Percentiles rank a stretch among this genome's conserved stretches.
Evolutionary conservation across 202 grass and related monocot genomes (phyloP).

Genomic region (Eragrostis tef): DNA sequence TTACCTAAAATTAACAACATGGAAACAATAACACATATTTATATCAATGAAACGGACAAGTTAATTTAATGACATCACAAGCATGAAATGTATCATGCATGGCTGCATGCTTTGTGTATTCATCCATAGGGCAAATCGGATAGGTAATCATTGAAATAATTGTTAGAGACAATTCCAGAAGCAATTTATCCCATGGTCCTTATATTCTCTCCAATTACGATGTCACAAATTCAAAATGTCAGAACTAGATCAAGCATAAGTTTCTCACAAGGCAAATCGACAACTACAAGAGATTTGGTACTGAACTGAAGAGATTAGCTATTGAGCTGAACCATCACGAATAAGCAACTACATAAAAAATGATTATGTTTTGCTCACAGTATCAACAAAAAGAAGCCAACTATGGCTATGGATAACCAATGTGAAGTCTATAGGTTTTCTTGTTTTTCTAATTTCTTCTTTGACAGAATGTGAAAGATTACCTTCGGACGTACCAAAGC

Average conservation of each 20-base stretch:
- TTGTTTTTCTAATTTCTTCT: not conserved
- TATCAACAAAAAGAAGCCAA: not conserved
- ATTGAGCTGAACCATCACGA: slow-evolving; percentile 13
- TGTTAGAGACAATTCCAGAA: too few relatives aligned
- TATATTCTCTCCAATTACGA: slow-evolving; percentile 15
- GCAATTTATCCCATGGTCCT: not conserved
- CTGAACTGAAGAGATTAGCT: too few relatives aligned
- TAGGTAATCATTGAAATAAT: too few relatives aligned
- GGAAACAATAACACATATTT: slow-evolving; percentile 32
- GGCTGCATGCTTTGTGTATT: too few relatives aligned
- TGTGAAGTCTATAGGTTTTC: not conserved
- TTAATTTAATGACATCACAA: too few relatives aligned
- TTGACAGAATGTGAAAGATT: not conserved
- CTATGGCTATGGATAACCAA: not conserved
- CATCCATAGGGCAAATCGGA: too few relatives aligned
- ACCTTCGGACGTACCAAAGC: not conserved
- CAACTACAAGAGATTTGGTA: slow-evolving; percentile 8
- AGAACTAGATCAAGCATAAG: slow-evolving; percentile 11
- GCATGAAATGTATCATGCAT: too few relatives aligned
- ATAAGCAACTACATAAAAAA: not conserved
- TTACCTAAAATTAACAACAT: slow-evolving; percentile 50
- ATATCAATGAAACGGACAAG: slow-evolving; percentile 17
- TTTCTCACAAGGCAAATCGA: not conserved
- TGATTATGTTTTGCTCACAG: not conserved
- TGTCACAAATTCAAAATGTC: slow-evolving; percentile 32